A percentile compares a stretch with the other conserved stretches of the same genome.
Conservation (phyloP, 768 basidiomycete genomes). For the Boletus pseudo-olivaceus region DNA sequence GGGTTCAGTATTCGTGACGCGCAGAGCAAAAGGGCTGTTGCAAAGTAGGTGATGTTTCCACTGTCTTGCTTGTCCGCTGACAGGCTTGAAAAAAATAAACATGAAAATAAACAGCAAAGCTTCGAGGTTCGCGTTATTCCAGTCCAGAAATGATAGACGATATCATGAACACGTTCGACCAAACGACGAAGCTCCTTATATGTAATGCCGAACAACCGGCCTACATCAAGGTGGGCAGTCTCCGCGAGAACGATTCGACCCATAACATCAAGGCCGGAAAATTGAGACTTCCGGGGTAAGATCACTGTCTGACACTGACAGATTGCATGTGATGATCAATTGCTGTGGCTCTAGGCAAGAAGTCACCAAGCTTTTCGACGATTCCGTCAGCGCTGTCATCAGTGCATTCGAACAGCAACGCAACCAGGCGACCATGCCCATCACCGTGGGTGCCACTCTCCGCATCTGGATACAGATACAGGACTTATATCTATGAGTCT, state of each 20-base stretch:
- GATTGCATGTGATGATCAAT: background rate
- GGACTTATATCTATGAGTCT: background rate
- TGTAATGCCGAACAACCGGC: constrained; percentile 30
- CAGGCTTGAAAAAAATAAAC: background rate
- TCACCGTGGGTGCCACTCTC: constrained; percentile 26
- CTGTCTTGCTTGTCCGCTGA: background rate
- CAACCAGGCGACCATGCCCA: constrained; percentile 13
- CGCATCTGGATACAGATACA: no score
- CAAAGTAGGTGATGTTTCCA: constrained; percentile 23
- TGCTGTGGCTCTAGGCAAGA: constrained; percentile 25
- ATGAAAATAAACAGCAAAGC: constrained; percentile 15
- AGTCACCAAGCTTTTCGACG: constrained; percentile 39
- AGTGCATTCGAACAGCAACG: constrained; percentile 31
- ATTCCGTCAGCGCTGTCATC: constrained; percentile 34
- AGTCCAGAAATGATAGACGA: constrained; percentile 29
- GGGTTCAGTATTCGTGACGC: constrained; percentile 37
- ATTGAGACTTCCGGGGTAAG: constrained; percentile 36
- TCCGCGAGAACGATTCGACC: constrained; percentile 29
- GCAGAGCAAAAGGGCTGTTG: constrained; percentile 24
- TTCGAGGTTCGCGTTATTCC: constrained; percentile 26
- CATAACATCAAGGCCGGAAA: constrained; percentile 33
- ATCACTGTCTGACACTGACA: background rate
- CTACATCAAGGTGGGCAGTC: constrained; percentile 38
- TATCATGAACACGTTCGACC: constrained; percentile 34
- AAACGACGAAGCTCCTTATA: constrained; percentile 37